Percentiles rank a stretch among this genome's conserved stretches.
Conservation (phyloP, 2,329 filamentous ascomycete genomes). For the Mariannaea sp. region DNA sequence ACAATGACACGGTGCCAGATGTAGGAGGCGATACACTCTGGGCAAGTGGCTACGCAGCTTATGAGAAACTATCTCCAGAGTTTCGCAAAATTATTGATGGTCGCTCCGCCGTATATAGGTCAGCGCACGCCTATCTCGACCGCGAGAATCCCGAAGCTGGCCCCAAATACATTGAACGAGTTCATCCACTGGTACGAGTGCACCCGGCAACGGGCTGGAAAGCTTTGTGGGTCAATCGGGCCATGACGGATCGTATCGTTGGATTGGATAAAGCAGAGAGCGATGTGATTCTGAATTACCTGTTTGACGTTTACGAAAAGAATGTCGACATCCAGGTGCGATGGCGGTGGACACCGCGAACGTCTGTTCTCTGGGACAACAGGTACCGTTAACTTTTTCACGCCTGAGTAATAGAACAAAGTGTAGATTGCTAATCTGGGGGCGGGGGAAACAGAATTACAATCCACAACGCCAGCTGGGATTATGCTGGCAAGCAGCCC, state of each 20-base stretch:
- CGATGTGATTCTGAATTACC: conserved; percentile 67
- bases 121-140: conserved; percentile 70
- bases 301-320: conserved; percentile 70
- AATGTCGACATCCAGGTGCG: conserved; percentile 74
- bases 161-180: conserved; percentile 68
- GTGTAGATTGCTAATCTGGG: too few relatives aligned
- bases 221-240: conserved; percentile 71
- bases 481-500: conserved; percentile 69
- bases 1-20: conserved; percentile 69
- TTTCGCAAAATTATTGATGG: conserved; percentile 75
- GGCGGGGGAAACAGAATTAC: conserved; percentile 70
- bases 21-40: conserved; percentile 74
- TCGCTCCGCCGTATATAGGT: conserved; percentile 65
- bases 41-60: conserved; percentile 72
- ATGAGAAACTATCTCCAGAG: conserved; percentile 72
- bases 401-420: conserved; percentile 29
- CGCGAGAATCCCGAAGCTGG: conserved; percentile 64
- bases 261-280: conserved; percentile 72
- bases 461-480: conserved; percentile 76
- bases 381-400: too few relatives aligned
- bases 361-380: conserved; percentile 74
- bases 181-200: conserved; percentile 70
- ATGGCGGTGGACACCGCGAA: conserved; percentile 71
- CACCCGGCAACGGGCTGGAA: conserved; percentile 79
- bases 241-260: conserved; percentile 71